Conservation (phyloP, 2,329 filamentous ascomycete species). For the Cordyceps militaris region DNA sequence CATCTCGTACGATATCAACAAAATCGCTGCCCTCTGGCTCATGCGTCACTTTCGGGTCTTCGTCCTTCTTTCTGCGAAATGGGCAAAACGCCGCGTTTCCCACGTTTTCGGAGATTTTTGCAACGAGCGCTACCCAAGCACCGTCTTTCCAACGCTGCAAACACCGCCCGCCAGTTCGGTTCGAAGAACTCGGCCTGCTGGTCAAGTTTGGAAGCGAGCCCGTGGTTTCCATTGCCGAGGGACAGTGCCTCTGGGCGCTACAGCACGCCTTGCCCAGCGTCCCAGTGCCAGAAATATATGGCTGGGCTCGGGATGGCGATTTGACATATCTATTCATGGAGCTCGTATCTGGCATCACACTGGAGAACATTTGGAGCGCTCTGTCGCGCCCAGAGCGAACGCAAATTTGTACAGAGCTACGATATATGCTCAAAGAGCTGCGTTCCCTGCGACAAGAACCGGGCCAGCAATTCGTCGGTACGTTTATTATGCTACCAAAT, state of each 20-base stretch:
- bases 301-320: neutral
- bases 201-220: neutral
- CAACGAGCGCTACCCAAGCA: neutral
- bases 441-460: neutral
- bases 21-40: neutral
- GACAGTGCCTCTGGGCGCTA: neutral
- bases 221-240: neutral
- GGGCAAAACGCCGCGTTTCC: neutral
- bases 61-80: neutral
- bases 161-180: neutral
- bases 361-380: neutral
- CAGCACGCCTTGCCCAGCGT: neutral
- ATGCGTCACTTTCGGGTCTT: neutral
- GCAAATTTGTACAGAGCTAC: neutral
- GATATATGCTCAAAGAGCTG: neutral
- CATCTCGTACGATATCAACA: neutral
- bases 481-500: neutral
- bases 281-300: neutral
- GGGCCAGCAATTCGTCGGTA: neutral
- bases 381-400: neutral
- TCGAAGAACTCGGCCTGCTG: neutral
- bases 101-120: neutral
- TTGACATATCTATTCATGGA: neutral
- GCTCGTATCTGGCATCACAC: neutral
- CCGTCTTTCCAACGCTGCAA: neutral